A percentile compares a stretch with the other conserved stretches of the same genome.
phyloP scores from a whole-genome alignment of 2,329 filamentous ascomycete genomes.

The Venturia effusa region DNA sequence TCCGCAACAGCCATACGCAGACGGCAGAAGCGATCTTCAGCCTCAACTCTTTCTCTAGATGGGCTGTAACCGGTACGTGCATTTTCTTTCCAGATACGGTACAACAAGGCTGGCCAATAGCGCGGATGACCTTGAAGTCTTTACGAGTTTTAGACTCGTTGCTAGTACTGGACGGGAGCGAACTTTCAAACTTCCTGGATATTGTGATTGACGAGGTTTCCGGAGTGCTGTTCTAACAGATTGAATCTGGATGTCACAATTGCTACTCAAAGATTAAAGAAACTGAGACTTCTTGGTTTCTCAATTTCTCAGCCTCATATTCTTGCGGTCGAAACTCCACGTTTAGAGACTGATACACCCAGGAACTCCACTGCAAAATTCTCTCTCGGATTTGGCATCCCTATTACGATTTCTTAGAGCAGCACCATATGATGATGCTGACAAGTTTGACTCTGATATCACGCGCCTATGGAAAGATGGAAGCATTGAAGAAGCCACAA shows the following conservation, averaged over 20 bases:
- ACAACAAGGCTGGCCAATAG: no score
- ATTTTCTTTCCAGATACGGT: no score
- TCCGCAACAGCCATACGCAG: slow-evolving; percentile 71
- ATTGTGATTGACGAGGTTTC: no score
- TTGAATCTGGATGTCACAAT: no score
- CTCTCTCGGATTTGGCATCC: slow-evolving; percentile 78
- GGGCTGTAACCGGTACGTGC: slow-evolving; percentile 69
- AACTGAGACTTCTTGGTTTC: no score
- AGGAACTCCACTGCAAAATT: slow-evolving; percentile 90
- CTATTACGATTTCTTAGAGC: slow-evolving; percentile 73
- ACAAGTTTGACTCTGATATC: slow-evolving; percentile 69
- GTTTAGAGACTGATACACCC: not conserved
- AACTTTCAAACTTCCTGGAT: no score
- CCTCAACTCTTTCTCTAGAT: slow-evolving; percentile 69
- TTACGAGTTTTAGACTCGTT: no score
- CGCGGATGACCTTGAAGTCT: no score
- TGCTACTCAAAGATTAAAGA: no score
- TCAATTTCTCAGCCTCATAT: no score
- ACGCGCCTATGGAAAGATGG: slow-evolving; percentile 77
- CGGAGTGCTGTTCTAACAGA: no score
- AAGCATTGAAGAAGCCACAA: slow-evolving; percentile 71
- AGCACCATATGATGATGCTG: slow-evolving; percentile 70
- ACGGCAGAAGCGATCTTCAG: slow-evolving; percentile 78
- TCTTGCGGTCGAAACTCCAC: not conserved
- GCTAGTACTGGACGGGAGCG: no score